Conservation (phyloP, 2,329 filamentous ascomycete species). For the Daldinia sp. region DNA sequence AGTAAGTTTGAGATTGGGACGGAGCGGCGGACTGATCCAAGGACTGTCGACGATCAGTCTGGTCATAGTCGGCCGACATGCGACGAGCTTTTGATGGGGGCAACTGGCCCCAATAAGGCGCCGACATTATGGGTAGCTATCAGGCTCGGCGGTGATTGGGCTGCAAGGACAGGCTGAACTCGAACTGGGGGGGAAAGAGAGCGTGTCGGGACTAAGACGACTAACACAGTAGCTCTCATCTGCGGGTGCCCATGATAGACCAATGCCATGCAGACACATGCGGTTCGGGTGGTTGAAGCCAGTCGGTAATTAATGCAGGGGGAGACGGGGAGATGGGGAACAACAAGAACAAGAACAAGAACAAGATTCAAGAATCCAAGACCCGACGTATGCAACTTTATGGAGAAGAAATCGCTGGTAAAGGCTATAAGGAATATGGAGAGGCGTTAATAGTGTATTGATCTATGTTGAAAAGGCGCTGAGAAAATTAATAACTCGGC, state of each 20-base stretch:
- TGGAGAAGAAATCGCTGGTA: not conserved
- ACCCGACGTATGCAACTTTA: slow-evolving; percentile 7
- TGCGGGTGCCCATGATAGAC: slow-evolving; percentile 50
- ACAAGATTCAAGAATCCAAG: slow-evolving; percentile 3
- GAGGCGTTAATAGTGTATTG: slow-evolving; percentile 17
- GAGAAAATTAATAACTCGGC: slow-evolving; percentile 30
- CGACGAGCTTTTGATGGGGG: slow-evolving; percentile 63
- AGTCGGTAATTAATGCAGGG: slow-evolving; percentile 44
- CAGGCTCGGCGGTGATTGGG: slow-evolving; percentile 42
- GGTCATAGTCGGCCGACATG: slow-evolving; percentile 54
- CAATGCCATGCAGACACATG: slow-evolving; percentile 62
- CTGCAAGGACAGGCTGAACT: slow-evolving; percentile 44
- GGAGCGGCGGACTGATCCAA: slow-evolving; percentile 53
- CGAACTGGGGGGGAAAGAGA: slow-evolving; percentile 26
- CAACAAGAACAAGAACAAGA: not conserved
- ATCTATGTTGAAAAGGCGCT: slow-evolving; percentile 25
- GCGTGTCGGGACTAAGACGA: slow-evolving; percentile 24
- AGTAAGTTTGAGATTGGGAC: slow-evolving; percentile 47
- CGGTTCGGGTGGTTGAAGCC: slow-evolving; percentile 46
- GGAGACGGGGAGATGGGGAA: slow-evolving; percentile 16
- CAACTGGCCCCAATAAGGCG: slow-evolving; percentile 70
- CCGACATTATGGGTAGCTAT: slow-evolving; percentile 56
- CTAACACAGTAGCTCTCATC: slow-evolving; percentile 40
- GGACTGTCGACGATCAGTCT: slow-evolving; percentile 52
- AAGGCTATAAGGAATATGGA: not conserved